Percentiles rank a stretch among this genome's conserved stretches.
These are phyloP conservation scores for Dictyostelium intermedium DNA, from an alignment of 78 protist genomes.

Conservation along the genomic window DNA sequence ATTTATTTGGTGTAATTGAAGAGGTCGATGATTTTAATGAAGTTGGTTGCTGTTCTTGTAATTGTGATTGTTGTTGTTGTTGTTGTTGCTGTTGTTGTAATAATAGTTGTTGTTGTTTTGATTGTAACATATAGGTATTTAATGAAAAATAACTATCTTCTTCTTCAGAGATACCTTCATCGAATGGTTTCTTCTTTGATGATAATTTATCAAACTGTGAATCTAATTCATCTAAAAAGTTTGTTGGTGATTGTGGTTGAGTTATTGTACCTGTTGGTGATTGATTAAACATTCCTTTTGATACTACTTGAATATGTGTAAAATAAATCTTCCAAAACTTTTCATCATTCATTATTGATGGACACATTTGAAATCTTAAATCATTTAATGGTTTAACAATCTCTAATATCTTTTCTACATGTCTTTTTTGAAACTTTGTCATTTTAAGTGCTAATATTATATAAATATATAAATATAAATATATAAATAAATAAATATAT, in stretches of 20 bases:
- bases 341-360: slow-evolving; percentile 46
- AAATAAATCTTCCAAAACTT: slow-evolving; percentile 71
- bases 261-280: background rate
- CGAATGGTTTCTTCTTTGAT: slow-evolving; percentile 16
- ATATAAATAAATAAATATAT: background rate
- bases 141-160: slow-evolving; percentile 50
- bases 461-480: background rate
- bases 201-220: slow-evolving; percentile 28
- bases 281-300: slow-evolving; percentile 9
- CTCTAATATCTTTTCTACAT: slow-evolving; percentile 49
- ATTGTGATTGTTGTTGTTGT: background rate
- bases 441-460: slow-evolving; percentile 6
- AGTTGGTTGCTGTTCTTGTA: background rate
- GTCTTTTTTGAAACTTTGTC: slow-evolving; percentile 33
- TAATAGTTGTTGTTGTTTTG: background rate
- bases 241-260: background rate
- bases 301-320: slow-evolving; percentile 36
- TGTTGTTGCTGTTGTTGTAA: background rate
- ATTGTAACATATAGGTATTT: slow-evolving; percentile 25
- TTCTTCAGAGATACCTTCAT: slow-evolving; percentile 61
- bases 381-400: slow-evolving; percentile 52
- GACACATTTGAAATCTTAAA: slow-evolving; percentile 31
- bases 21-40: slow-evolving; percentile 29
- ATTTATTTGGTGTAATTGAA: background rate
- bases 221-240: slow-evolving; percentile 15